Percentiles rank a stretch among this genome's conserved stretches.
Conservation (phyloP, 1,139 yeast species). For the Candida freyschussii region DNA sequence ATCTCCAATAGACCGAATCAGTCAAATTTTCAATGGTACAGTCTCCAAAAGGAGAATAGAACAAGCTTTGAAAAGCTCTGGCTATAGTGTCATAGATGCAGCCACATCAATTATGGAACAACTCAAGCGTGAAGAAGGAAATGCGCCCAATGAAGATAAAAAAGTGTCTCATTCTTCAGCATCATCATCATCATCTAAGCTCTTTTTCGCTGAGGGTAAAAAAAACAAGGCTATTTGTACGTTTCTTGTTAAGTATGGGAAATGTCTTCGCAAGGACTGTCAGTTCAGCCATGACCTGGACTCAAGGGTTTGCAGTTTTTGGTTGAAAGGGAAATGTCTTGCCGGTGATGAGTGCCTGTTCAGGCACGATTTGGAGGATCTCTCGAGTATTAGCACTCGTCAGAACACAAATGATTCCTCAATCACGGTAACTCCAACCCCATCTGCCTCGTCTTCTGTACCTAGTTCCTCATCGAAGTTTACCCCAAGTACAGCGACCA, state of each 20-base stretch:
- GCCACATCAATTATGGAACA: constrained; percentile 18
- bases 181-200: constrained; percentile 1
- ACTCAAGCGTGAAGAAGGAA: constrained; percentile 12
- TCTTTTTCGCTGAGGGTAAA: constrained; percentile 14
- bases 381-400: constrained; percentile 2
- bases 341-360: constrained; percentile 37
- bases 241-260: constrained; percentile 35
- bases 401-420: not conserved
- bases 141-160: not conserved
- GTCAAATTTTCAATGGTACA: constrained; percentile 17
- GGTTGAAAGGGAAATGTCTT: constrained; percentile 38
- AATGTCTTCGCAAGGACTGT: constrained; percentile 39
- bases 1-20: constrained; percentile 22
- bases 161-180: too few species aligned
- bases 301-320: constrained; percentile 36
- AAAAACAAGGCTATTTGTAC: constrained; percentile 31
- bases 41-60: constrained; percentile 20
- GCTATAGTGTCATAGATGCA: constrained; percentile 23
- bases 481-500: constrained; percentile 5
- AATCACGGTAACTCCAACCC: constrained; percentile 3
- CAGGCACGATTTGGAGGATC: constrained; percentile 27
- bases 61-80: constrained; percentile 21
- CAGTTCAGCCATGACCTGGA: constrained; percentile 39
- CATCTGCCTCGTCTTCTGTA: constrained; percentile 1
- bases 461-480: constrained; percentile 6